These are phyloP conservation scores for Gossypium mustelinum DNA, from an alignment of 345 rosid genomes.

Conservation along the genomic window DNA sequence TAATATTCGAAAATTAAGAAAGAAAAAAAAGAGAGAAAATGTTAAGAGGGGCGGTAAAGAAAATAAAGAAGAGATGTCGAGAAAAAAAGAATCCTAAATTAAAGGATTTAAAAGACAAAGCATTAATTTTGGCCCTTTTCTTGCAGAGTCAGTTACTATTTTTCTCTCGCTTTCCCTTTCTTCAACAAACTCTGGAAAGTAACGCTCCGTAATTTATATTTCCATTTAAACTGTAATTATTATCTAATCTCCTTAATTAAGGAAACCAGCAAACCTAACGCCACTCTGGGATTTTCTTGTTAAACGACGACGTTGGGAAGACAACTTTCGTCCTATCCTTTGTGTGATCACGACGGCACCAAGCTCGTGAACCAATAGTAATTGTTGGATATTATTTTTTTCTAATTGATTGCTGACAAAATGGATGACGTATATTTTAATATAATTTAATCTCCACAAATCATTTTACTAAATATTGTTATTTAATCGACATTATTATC, in stretches of 20 bases:
- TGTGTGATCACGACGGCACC: not conserved
- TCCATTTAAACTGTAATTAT: not conserved
- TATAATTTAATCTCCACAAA: not conserved
- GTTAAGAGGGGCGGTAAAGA: not conserved
- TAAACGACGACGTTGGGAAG: not conserved
- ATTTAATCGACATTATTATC: too few species aligned
- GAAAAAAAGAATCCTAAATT: not conserved
- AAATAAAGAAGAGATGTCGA: not conserved
- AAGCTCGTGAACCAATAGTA: not conserved
- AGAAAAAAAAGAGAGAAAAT: not conserved
- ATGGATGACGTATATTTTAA: not conserved
- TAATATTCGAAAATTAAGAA: not conserved
- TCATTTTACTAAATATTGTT: too few species aligned
- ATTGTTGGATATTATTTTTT: not conserved
- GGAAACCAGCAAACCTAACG: not conserved
- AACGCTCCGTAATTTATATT: not conserved
- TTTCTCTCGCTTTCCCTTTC: not conserved
- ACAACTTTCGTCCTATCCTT: not conserved
- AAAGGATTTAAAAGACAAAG: conserved; percentile 13
- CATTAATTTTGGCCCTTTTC: conserved; percentile 14
- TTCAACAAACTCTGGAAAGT: conserved; percentile 7
- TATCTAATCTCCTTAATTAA: not conserved
- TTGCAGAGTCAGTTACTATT: conserved; percentile 5
- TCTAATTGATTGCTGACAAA: not conserved
- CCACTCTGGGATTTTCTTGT: not conserved